These are phyloP conservation scores for Metschnikowia continentalis DNA, from an alignment of 805 yeast genomes.

Conservation along the genomic window DNA sequence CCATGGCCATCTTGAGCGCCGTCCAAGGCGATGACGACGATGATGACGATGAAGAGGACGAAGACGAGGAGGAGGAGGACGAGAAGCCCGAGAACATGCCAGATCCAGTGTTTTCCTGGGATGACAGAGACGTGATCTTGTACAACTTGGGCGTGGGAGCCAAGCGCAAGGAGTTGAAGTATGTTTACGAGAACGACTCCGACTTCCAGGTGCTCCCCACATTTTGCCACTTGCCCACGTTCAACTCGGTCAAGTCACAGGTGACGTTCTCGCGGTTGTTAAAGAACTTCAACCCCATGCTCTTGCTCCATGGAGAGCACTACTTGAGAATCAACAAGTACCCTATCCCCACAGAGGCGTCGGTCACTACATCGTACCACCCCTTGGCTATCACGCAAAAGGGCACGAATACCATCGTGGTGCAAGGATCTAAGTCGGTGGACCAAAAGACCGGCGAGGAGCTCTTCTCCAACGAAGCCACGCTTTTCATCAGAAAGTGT, in stretches of 20 bases:
- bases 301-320: slow-evolving; percentile 93
- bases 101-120: slow-evolving; percentile 51
- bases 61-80: slow-evolving; percentile 37
- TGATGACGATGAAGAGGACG: slow-evolving; percentile 25
- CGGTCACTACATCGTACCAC: slow-evolving; percentile 53
- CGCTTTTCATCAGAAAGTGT: slow-evolving; percentile 78
- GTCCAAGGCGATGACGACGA: slow-evolving; percentile 49
- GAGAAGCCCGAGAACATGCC: slow-evolving; percentile 32
- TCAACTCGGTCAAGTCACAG: slow-evolving; percentile 57
- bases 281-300: slow-evolving; percentile 83
- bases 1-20: slow-evolving; percentile 70
- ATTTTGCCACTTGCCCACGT: slow-evolving; percentile 84
- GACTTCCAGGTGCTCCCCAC: slow-evolving; percentile 86
- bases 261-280: slow-evolving; percentile 58
- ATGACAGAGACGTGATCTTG: slow-evolving; percentile 67
- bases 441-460: slow-evolving; percentile 67
- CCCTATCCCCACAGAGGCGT: slow-evolving; percentile 74
- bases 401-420: slow-evolving; percentile 78
- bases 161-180: slow-evolving; percentile 66
- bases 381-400: slow-evolving; percentile 80
- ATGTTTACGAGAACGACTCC: slow-evolving; percentile 69
- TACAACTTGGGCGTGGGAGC: slow-evolving; percentile 93
- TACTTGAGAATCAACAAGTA: slow-evolving; percentile 70
- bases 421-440: slow-evolving; percentile 65
- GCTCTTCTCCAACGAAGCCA: slow-evolving; percentile 75